A percentile compares a stretch with the other conserved stretches of the same genome.
phyloP scores from a whole-genome alignment of 2,329 filamentous ascomycete species.

The Penicillium corylophilum region DNA sequence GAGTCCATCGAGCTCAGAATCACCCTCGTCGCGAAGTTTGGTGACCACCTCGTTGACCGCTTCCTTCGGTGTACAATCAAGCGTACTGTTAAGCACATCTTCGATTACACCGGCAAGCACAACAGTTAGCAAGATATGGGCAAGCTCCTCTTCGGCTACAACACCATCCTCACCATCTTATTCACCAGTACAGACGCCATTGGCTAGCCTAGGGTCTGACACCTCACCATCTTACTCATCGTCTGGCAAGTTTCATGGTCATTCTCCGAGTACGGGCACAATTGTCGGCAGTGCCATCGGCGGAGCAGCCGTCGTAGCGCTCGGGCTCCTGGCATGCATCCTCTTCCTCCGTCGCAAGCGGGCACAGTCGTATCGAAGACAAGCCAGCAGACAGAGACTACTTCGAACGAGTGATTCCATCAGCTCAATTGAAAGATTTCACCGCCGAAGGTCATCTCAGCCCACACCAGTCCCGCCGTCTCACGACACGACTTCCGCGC shows the following conservation, averaged over 20 bases:
- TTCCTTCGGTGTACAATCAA: not conserved
- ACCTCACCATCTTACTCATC: not conserved
- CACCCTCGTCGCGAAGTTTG: not conserved
- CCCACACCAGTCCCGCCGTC: conserved; percentile 6
- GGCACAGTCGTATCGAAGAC: conserved; percentile 1
- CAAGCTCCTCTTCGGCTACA: not conserved
- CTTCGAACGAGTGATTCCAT: conserved; percentile 17
- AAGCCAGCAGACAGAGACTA: conserved; percentile 18
- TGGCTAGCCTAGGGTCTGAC: conserved; percentile 1
- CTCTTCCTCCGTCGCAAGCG: conserved; percentile 25
- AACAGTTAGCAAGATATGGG: not conserved
- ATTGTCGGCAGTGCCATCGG: conserved; percentile 33
- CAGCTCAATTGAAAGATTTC: conserved; percentile 14
- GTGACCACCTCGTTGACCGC: not conserved
- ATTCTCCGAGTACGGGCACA: conserved; percentile 11
- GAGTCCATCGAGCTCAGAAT: not conserved
- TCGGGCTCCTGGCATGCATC: conserved; percentile 25
- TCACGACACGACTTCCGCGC: conserved; percentile 1
- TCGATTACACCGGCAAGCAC: not conserved
- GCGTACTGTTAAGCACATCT: not conserved
- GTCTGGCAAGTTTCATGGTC: not conserved
- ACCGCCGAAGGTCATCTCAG: conserved; percentile 7
- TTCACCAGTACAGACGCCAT: not conserved
- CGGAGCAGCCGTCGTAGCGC: conserved; percentile 22
- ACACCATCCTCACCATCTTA: not conserved